Percentiles rank a stretch among this genome's conserved stretches.
phyloP scores from a whole-genome alignment of 2,329 filamentous ascomycete species.

The Aureobasidium uvarum region DNA sequence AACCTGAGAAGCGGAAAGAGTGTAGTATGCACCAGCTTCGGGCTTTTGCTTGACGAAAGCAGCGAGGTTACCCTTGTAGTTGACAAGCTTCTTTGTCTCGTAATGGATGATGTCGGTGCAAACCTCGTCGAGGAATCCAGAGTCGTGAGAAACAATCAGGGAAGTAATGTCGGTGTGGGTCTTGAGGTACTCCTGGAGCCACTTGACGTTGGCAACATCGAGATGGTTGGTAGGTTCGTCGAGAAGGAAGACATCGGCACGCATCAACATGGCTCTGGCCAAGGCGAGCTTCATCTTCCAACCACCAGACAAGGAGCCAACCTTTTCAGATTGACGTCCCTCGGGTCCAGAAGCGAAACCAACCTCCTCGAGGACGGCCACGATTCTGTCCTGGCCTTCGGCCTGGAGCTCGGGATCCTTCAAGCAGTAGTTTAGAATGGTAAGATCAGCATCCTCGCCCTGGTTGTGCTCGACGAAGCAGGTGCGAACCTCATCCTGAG shows the following conservation, averaged over 20 bases:
- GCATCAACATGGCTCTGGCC: constrained; percentile 93
- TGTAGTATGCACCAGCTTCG: constrained; percentile 98
- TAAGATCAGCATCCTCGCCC: constrained; percentile 94
- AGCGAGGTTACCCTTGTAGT: constrained; percentile 78
- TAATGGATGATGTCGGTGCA: constrained; percentile 99
- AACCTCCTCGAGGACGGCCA: constrained; percentile 80
- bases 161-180: constrained; percentile 95
- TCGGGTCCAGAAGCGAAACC: constrained; percentile 90
- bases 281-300: constrained; percentile 99
- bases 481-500: constrained; percentile 86
- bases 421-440: constrained; percentile 86
- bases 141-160: constrained; percentile 98
- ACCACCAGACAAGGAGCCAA: constrained; percentile 92
- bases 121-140: constrained; percentile 91
- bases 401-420: constrained; percentile 84
- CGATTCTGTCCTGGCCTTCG: constrained; percentile 77
- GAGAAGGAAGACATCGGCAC: constrained; percentile 90
- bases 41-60: constrained; percentile 86
- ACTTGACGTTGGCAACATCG: constrained; percentile 93
- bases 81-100: constrained; percentile 91
- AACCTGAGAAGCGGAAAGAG: constrained; percentile 78
- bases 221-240: constrained; percentile 99
- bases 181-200: constrained; percentile 94
- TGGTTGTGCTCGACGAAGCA: constrained; percentile 99
- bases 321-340: constrained; percentile 82